Conservation (phyloP, 768 basidiomycete species). For the Trametes cinnabarina region DNA sequence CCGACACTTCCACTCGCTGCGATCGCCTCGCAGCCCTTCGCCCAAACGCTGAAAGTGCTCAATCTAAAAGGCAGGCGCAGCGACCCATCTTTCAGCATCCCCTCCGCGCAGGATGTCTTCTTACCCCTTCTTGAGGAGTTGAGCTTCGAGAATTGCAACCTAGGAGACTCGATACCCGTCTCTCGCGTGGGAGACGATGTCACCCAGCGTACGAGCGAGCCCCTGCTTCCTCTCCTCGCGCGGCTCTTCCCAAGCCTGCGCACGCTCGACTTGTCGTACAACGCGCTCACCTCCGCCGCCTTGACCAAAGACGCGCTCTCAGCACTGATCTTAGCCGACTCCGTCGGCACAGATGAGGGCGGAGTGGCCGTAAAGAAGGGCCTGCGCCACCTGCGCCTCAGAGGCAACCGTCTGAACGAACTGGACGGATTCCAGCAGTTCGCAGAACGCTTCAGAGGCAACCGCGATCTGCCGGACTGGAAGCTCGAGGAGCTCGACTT, state of each 20-base stretch:
- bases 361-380: conserved; percentile 41
- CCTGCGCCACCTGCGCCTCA: conserved; percentile 60
- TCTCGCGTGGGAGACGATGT: conserved; percentile 33
- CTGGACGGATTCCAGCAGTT: conserved; percentile 61
- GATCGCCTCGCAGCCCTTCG: conserved; percentile 59
- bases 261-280: conserved; percentile 76
- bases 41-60: conserved; percentile 56
- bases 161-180: conserved; percentile 58
- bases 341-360: conserved; percentile 11
- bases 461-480: conserved; percentile 63
- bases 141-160: conserved; percentile 67
- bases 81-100: conserved; percentile 63
- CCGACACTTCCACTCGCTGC: conserved; percentile 66
- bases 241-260: conserved; percentile 68
- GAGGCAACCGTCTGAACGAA: conserved; percentile 64
- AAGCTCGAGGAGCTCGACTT: conserved; percentile 80
- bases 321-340: conserved; percentile 48
- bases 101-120: conserved; percentile 38
- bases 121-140: conserved; percentile 75
- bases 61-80: conserved; percentile 62
- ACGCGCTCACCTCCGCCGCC: conserved; percentile 55
- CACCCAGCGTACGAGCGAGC: conserved; percentile 48
- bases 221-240: conserved; percentile 56
- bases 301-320: conserved; percentile 49
- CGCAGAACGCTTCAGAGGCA: conserved; percentile 64